Evolutionary conservation across 2,329 filamentous ascomycete species (phyloP), one percentile per base, ranked within the genome.

Genomic region (Ophiocordyceps sinensis): DNA sequence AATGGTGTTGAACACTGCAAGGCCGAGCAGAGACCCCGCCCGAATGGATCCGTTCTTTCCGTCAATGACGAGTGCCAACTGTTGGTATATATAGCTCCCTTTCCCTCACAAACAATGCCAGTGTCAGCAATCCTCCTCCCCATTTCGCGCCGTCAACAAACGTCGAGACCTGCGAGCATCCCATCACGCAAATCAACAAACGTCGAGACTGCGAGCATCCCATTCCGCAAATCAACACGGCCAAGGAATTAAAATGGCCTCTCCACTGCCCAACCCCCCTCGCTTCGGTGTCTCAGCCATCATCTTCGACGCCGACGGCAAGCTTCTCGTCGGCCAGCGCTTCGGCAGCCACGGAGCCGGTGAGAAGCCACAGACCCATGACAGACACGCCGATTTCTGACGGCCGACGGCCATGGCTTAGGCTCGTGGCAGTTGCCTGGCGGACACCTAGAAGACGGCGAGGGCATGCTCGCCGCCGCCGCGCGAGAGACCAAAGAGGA

Each of bases 361-460:
- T 71, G 49, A 43, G 57, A 26, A 35, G 12, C 12, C 32, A 15
- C 9, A 15, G 9, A 2, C n/a, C 5, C 13, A 10, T 10, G 19
- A 17, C 14, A 17, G n/a, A 10, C 14, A 15, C 26, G 12, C 14
- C n/a, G 26, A 14, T 11, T 6, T 17, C 28, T 30, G 23, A 28
- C n/a, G 13, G 40, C 36, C n/a, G n/a, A 58, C 48, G 45, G 3
- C n/a, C 17, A 13, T 46, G 44, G 10, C n/a, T 11, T 28, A 73
- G 77, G 73, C 1, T 77, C 72, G 0, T 76, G 71, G 60, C 78
- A 77, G 39, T 71, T 85, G 13, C 82, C 84, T 0, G 84, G 84
- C 19, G 85, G 84, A 0, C 82, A 89, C 51, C 70, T 88, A 14
- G 84, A 89, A 45, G 71, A 73, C 43, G 71, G 73, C 45, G 84